phyloP scores from a whole-genome alignment of 2,329 filamentous ascomycete species.

The Pyrenophora tritici-repentis region DNA sequence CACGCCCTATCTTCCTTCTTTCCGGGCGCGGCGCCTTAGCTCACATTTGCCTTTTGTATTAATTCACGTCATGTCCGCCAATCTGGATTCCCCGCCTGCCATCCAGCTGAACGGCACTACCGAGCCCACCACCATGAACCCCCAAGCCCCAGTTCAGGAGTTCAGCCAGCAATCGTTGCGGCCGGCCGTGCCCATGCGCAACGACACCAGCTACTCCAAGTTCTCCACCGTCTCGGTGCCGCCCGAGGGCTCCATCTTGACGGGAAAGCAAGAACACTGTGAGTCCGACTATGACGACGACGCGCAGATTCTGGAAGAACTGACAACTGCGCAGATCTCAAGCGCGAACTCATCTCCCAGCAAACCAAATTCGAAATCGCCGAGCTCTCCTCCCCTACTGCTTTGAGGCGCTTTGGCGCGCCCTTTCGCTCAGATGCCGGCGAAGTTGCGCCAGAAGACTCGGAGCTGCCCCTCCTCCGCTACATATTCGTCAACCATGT shows the following conservation, averaged over 20 bases:
- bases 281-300: conserved; percentile 39
- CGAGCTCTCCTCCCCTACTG: conserved; percentile 93
- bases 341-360: conserved; percentile 88
- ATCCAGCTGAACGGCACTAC: conserved; percentile 41
- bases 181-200: conserved; percentile 25
- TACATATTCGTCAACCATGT: conserved; percentile 99
- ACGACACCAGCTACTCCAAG: conserved; percentile 44
- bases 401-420: conserved; percentile 90
- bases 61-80: conserved; percentile 32
- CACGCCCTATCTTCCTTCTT: conserved; percentile 5
- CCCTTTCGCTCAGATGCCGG: conserved; percentile 92
- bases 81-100: conserved; percentile 28
- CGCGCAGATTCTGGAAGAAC: background rate
- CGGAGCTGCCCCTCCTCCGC: conserved; percentile 87
- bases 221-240: conserved; percentile 53
- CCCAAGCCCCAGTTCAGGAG: conserved; percentile 24
- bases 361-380: conserved; percentile 90
- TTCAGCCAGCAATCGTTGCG: conserved; percentile 29
- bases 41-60: conserved; percentile 7
- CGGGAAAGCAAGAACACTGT: conserved; percentile 99
- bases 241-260: conserved; percentile 68
- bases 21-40: conserved; percentile 12
- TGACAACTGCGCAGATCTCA: conserved; percentile 69
- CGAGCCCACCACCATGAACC: conserved; percentile 40
- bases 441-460: conserved; percentile 90